Evolutionary conservation across 768 basidiomycete species (phyloP).

Genomic region (Thelephora aurantiotincta): DNA sequence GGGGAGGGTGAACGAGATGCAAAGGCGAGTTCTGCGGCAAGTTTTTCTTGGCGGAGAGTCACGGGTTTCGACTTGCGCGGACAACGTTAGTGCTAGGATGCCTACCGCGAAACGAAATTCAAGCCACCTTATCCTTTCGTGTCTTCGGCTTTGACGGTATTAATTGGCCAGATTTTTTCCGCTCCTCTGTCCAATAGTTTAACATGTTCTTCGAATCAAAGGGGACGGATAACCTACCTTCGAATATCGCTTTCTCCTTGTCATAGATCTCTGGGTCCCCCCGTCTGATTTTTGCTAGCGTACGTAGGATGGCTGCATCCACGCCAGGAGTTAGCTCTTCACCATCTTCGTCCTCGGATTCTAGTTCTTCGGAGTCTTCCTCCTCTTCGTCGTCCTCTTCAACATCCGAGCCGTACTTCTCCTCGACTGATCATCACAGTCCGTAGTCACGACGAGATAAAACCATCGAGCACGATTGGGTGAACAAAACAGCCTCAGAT

Average conservation of each 20-base stretch:
- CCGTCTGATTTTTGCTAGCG: constrained; percentile 69
- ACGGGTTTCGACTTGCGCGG: constrained; percentile 47
- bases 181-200: constrained; percentile 40
- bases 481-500: neutral
- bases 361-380: constrained; percentile 58
- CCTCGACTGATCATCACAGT: constrained; percentile 44
- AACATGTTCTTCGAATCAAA: neutral
- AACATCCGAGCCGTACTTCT: constrained; percentile 71
- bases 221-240: constrained; percentile 35
- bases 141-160: constrained; percentile 10
- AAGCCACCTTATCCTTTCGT: constrained; percentile 37
- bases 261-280: constrained; percentile 83
- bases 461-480: no score
- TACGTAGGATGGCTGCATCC: constrained; percentile 88
- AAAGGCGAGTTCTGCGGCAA: constrained; percentile 42
- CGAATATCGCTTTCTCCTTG: constrained; percentile 52
- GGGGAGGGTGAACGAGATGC: constrained; percentile 43
- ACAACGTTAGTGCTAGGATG: constrained; percentile 1
- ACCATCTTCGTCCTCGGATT: constrained; percentile 88
- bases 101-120: neutral
- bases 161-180: constrained; percentile 28
- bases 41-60: constrained; percentile 59
- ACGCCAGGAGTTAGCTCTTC: constrained; percentile 88
- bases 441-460: constrained; percentile 1
- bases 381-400: constrained; percentile 38